phyloP scores from a whole-genome alignment of 306 rosid genomes.

The Betula pendula region DNA sequence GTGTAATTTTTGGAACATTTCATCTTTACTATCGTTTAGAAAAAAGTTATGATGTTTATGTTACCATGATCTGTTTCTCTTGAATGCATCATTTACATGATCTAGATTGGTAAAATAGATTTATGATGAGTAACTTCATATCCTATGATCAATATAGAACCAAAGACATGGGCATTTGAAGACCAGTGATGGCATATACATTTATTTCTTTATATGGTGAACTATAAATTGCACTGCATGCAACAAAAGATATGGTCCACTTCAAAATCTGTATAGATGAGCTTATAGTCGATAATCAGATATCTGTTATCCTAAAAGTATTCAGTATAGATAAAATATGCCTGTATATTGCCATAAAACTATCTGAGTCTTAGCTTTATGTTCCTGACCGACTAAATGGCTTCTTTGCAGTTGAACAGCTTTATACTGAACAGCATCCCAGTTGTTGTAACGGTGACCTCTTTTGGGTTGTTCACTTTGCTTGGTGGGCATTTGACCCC shows the following conservation, averaged over 20 bases:
- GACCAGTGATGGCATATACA: neutral
- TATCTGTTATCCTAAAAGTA: too few species aligned
- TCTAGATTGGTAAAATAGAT: neutral
- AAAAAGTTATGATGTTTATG: neutral
- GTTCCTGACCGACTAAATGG: conserved; percentile 22
- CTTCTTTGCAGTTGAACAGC: conserved; percentile 63
- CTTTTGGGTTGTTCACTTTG: conserved; percentile 76
- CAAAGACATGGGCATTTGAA: neutral
- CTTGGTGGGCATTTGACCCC: conserved; percentile 91
- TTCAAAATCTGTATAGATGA: neutral
- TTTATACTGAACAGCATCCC: conserved; percentile 80
- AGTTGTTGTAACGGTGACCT: conserved; percentile 68
- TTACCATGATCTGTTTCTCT: neutral
- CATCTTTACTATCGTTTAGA: neutral
- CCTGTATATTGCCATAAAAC: neutral
- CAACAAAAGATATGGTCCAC: neutral
- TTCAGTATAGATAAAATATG: too few species aligned
- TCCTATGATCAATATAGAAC: neutral
- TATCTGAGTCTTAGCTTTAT: neutral
- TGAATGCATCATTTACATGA: neutral
- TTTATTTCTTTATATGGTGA: neutral
- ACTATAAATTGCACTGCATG: neutral
- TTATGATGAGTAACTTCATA: neutral
- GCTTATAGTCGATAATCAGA: neutral
- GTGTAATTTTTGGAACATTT: neutral